Evolutionary conservation across 139 green algal species (phyloP), one percentile per base, ranked within the genome.

Genomic region (Edaphochlamys debaryana): DNA sequence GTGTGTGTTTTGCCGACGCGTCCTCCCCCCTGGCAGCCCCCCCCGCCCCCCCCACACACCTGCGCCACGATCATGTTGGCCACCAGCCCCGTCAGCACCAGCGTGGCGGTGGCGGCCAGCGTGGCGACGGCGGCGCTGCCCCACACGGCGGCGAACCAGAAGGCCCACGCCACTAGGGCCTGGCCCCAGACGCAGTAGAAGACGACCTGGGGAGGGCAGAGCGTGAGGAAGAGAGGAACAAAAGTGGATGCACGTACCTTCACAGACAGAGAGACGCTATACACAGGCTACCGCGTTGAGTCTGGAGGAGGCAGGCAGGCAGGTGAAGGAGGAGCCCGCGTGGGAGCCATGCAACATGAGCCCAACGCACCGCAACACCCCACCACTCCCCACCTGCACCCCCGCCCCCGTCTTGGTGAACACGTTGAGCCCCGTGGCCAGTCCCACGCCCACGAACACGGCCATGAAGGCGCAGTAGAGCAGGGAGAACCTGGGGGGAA

Each of bases 181-280:
- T 94, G 88, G 78, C 92, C 89, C 92, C 94, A 98, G 15, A 96
- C 7, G 45, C 94, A 52, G 81, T 95, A 97, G 23, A 96, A 91
- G 9, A 95, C 70, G 4, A 91, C 36, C 88, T 94, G 88, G 36
- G 80, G 20, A 75, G 20, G n/a, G 36, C 32, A 30, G 54, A 19
- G 45, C 7, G 19, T 42, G 34, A 52, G 36, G 48, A 67, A 20
- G 30, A 38, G 60, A 30, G 22, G 41, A 27, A 29, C 4, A 41
- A 25, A 17, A 68, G 25, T 36, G 36, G 45, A 30, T 64, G 22
- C 45, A 37, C 9, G 25, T 25, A 40, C 22, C 20, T 23, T 30
- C 27, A 82, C 25, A 62, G 30, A 54, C 9, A 54, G 13, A 54
- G 11, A 13, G 45, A 54, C 9, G 11, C 45, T 54, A 54, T 13